Percentiles rank a stretch among this genome's conserved stretches.
phyloP scores from a whole-genome alignment of 805 yeast species.

The Candida vartiovaarae region DNA sequence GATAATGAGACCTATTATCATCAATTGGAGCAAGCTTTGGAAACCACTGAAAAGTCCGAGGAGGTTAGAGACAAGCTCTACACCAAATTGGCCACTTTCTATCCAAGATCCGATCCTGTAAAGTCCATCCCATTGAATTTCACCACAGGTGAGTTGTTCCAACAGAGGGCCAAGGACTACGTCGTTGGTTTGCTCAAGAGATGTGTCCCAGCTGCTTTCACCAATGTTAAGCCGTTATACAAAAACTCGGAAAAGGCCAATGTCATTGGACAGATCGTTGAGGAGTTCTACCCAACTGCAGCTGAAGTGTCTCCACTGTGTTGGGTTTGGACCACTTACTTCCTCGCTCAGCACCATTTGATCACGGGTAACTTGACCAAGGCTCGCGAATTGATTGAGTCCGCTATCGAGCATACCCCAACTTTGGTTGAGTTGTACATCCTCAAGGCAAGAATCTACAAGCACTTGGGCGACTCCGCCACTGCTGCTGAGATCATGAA shows the following conservation, averaged over 20 bases:
- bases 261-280: conserved; percentile 47
- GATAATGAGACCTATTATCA: conserved; percentile 64
- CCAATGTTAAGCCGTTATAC: conserved; percentile 77
- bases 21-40: conserved; percentile 59
- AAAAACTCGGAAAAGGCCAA: conserved; percentile 29
- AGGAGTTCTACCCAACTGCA: conserved; percentile 33
- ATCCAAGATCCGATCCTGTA: conserved; percentile 82
- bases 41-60: conserved; percentile 37
- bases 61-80: conserved; percentile 54
- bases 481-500: conserved; percentile 64
- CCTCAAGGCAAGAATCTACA: conserved; percentile 71
- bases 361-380: conserved; percentile 41
- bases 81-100: conserved; percentile 55
- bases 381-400: conserved; percentile 53
- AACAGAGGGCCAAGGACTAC: conserved; percentile 43
- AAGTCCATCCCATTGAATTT: conserved; percentile 72
- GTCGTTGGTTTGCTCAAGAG: conserved; percentile 55
- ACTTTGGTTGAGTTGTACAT: conserved; percentile 78
- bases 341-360: conserved; percentile 71
- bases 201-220: conserved; percentile 88
- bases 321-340: conserved; percentile 64
- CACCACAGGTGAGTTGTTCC: conserved; percentile 47
- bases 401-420: conserved; percentile 68
- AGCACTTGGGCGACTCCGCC: conserved; percentile 54
- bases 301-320: conserved; percentile 29